Evolutionary conservation across 306 rosid species (phyloP).

Genomic region (Comarum palustre): DNA sequence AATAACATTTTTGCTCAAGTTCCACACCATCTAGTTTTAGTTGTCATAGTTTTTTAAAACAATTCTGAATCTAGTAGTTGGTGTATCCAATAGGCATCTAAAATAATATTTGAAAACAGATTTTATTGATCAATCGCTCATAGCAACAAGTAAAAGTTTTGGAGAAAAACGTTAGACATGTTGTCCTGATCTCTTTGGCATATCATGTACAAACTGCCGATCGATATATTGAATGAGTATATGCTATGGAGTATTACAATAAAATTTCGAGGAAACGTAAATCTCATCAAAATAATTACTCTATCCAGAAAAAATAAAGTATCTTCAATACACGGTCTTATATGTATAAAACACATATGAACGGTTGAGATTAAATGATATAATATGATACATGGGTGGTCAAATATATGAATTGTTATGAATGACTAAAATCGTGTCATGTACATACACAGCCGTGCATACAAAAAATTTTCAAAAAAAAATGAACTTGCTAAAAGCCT

Average conservation of each 20-base stretch:
- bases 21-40: not conserved
- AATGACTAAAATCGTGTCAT: too few relatives aligned
- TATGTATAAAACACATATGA: too few relatives aligned
- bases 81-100: too few relatives aligned
- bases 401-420: too few relatives aligned
- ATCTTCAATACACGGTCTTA: too few relatives aligned
- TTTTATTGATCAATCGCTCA: not conserved
- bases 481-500: not conserved
- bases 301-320: not conserved
- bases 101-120: not conserved
- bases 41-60: not conserved
- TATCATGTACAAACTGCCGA: not conserved
- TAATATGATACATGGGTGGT: too few relatives aligned
- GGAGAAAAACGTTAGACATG: not conserved
- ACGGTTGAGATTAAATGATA: too few relatives aligned
- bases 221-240: too few relatives aligned
- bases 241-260: too few relatives aligned
- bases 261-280: not conserved
- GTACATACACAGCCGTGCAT: too few relatives aligned
- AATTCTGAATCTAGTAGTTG: not conserved
- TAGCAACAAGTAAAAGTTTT: not conserved
- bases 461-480: not conserved
- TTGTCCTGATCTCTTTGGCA: not conserved
- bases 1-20: not conserved
- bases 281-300: not conserved